Base-by-base conservation (phyloP, 2,329 filamentous ascomycete genomes). In the Scedosporium dehoogii region DNA sequence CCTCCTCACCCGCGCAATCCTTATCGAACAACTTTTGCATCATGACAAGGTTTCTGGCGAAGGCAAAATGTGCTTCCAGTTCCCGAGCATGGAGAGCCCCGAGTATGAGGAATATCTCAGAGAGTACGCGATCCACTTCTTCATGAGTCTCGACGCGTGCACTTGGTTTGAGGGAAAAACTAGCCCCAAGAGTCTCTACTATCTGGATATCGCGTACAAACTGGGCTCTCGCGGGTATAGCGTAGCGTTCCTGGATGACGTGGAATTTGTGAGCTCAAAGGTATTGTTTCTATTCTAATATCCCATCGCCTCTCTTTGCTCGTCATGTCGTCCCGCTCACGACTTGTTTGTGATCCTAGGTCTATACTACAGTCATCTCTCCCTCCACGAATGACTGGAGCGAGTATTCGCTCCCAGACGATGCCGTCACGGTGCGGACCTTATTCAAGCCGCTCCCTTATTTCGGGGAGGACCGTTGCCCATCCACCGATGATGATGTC, bases 131-230 rank as follows among this genome's bases (percentile, higher is more conserved):
- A 75, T 85, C 3, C 86, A 89, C 68, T 90, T 91, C 66, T 73
- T 91, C 60, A 81, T 92, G 76, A 84, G 82, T 60, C 86, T 89
- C 66, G 85, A 90, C 69, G 87, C 86, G 5, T 63, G 64, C n/a
- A 63, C 18, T 68, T 73, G 57, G 65, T 38, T 64, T n/a, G 58
- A 58, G 48, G 33, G 63, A 33, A 69, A 72, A 4, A 76, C 85
- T 68, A 84, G 21, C 6, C 3, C 4, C 38, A 21, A 10, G 23
- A 12, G 21, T 18, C 18, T 51, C 4, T 16, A n/a, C 6, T 60
- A 29, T 10, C 41, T 51, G 2, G 10, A 18, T 1, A 10, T 60
- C 27, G 58, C 88, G 46, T 77, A 80, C 62, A 78, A 75, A 63
- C 81, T 89, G 63, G 77, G 85, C 60, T 70, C 69, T 0, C 73